A percentile compares a stretch with the other conserved stretches of the same genome.
These are phyloP conservation scores for Aphanomyces astaci DNA, from an alignment of 352 stramenopile species.

Conservation along the genomic window DNA sequence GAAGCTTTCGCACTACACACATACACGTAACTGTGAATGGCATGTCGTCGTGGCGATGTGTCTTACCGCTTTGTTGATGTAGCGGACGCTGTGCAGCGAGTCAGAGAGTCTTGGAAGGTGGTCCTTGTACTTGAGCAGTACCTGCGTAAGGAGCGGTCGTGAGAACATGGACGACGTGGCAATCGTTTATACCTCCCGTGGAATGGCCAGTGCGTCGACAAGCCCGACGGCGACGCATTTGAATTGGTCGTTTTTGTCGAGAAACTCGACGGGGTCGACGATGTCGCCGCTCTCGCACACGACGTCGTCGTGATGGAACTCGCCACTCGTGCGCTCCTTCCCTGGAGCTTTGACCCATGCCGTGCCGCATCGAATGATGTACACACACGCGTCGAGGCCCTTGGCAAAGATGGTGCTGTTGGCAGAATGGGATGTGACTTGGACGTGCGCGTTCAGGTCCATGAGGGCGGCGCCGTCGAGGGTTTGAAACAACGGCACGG, in stretches of 20 bases:
- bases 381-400: neutral
- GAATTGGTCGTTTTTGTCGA: neutral
- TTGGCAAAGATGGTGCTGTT: neutral
- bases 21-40: too few relatives aligned
- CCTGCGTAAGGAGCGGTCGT: too few relatives aligned
- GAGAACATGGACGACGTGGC: neutral
- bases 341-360: conserved; percentile 8
- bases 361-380: neutral
- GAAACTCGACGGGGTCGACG: conserved; percentile 13
- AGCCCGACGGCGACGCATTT: conserved; percentile 1
- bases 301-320: conserved; percentile 1
- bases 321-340: neutral
- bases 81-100: conserved; percentile 13
- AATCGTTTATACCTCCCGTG: neutral
- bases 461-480: neutral
- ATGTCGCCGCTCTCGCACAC: conserved; percentile 15
- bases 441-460: neutral
- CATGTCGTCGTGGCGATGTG: too few relatives aligned
- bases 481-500: neutral
- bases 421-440: neutral
- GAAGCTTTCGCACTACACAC: conserved; percentile 18
- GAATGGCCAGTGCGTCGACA: conserved; percentile 3
- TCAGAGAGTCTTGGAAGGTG: neutral
- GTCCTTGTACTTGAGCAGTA: neutral
- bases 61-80: conserved; percentile 6